Evolutionary conservation across 805 yeast species (phyloP).

Genomic region (Starmerella gropengiesseri): DNA sequence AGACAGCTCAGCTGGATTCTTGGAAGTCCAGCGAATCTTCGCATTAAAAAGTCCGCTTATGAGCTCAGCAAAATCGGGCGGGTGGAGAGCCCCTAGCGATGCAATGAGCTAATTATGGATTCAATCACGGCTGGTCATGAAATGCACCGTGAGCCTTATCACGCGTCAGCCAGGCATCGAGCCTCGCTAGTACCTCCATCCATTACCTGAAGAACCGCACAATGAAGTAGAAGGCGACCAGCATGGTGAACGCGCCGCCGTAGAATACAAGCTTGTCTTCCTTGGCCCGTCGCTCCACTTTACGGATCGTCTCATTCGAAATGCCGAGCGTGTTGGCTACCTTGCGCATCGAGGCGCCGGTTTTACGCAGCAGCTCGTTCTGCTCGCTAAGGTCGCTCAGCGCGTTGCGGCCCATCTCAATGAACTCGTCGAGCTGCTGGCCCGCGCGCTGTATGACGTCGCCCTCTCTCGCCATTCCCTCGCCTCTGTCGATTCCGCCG

Average conservation of each 20-base stretch:
- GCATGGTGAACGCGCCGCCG: constrained; percentile 52
- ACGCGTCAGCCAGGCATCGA: not conserved
- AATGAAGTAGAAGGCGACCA: constrained; percentile 58
- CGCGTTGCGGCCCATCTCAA: constrained; percentile 81
- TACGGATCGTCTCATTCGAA: constrained; percentile 69
- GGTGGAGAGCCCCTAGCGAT: no score
- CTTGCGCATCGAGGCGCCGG: constrained; percentile 54
- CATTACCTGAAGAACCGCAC: constrained; percentile 45
- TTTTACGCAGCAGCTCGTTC: constrained; percentile 52
- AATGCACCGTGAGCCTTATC: not conserved
- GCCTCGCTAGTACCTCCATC: not conserved
- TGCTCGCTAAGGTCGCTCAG: constrained; percentile 80
- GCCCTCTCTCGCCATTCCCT: constrained; percentile 62
- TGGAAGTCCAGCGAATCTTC: no score
- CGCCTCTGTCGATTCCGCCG: constrained; percentile 32
- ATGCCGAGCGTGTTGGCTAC: constrained; percentile 76
- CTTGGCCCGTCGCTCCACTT: constrained; percentile 67
- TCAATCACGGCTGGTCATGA: no score
- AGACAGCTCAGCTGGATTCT: no score
- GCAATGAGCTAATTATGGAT: no score
- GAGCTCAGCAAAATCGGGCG: no score
- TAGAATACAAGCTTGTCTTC: constrained; percentile 83
- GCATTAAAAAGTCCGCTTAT: no score
- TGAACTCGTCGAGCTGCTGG: constrained; percentile 73
- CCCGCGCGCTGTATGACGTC: constrained; percentile 51